Conservation (phyloP, 2,329 filamentous ascomycete genomes). For the Xylaria arbuscula region DNA sequence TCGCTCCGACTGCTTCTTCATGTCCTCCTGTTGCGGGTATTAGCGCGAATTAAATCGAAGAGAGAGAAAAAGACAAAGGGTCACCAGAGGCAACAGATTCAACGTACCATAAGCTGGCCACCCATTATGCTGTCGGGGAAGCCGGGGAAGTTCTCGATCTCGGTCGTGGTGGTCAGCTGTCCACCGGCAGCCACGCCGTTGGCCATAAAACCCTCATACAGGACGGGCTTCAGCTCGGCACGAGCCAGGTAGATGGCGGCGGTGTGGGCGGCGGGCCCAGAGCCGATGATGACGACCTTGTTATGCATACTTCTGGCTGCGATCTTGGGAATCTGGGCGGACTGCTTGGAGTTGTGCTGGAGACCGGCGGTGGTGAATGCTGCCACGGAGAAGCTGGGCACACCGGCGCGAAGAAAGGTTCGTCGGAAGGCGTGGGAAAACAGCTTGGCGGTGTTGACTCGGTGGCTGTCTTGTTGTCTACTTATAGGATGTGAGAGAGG, state of each 20-base stretch:
- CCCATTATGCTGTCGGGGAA: slow-evolving; percentile 93
- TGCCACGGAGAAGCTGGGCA: slow-evolving; percentile 77
- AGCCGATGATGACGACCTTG: slow-evolving; percentile 93
- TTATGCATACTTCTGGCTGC: slow-evolving; percentile 80
- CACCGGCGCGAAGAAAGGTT: slow-evolving; percentile 75
- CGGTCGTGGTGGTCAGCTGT: slow-evolving; percentile 97
- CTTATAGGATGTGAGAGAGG: not conserved
- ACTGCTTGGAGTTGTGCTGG: slow-evolving; percentile 57
- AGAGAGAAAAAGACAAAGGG: not conserved
- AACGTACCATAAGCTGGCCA: slow-evolving; percentile 80
- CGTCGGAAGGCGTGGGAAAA: slow-evolving; percentile 86
- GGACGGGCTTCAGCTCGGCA: slow-evolving; percentile 91
- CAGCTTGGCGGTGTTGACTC: slow-evolving; percentile 77
- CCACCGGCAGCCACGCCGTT: slow-evolving; percentile 96
- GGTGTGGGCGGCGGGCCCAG: slow-evolving; percentile 96
- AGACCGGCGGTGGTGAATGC: slow-evolving; percentile 74
- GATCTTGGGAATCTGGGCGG: slow-evolving; percentile 54
- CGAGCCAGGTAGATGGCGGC: slow-evolving; percentile 96
- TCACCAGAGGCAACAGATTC: not conserved
- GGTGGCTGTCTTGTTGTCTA: not conserved
- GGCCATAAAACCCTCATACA: slow-evolving; percentile 98
- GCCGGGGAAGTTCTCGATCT: slow-evolving; percentile 97
- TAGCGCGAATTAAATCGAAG: not conserved
- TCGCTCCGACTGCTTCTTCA: slow-evolving; percentile 89
- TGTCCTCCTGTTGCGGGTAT: slow-evolving; percentile 71